Base-by-base conservation (phyloP, 305 asterid genomes). In the Fraxinus baroniana region DNA sequence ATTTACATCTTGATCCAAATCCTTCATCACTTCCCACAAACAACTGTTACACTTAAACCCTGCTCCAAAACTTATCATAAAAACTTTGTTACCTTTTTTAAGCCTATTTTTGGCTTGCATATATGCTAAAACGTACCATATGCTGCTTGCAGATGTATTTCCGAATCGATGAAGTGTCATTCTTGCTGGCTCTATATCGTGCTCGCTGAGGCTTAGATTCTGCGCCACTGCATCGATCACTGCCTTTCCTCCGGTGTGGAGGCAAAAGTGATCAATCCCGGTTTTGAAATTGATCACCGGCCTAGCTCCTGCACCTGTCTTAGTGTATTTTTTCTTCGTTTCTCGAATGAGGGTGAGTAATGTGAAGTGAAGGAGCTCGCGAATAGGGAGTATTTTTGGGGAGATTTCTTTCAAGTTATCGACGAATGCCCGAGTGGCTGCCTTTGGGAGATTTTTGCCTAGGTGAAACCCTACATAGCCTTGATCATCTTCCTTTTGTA, bases 291-390 rank as follows among this genome's bases (percentile, higher is more conserved):
- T 82, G 74, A 66, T 66, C n/a, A 26, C 22, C 6, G 74, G 74
- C 17, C 74, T 24, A 66, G 36, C 74, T 3, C 36, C n/a, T 26
- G 77, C 44, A 12, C 77, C 55, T n/a, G 39, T 52, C 28, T 80
- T 80, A 10, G 24, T 41, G 7, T 12, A 10, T 7, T 78, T 62
- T 35, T 60, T 1, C 24, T 18, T 41, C 76, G 60, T 76, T 81
- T 73, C 30, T 15, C 15, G 70, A 76, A 28, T 52, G 62, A 70
- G 18, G 1, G 74, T 66, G 18, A 66, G 74, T 24, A 66, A 12
- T 6, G 74, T 4, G 41, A 83, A 89, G 17, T 90, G 39, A 7
- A 89, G 74, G 15, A 87, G 46, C 84, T 89, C 92, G 13, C 82
- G 52, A 0, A 84, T 3, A 0, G 92, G 92, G 6, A 89, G 41